Evolutionary conservation across 2,329 filamentous ascomycete species (phyloP).

Genomic region (Calonectria naviculata): DNA sequence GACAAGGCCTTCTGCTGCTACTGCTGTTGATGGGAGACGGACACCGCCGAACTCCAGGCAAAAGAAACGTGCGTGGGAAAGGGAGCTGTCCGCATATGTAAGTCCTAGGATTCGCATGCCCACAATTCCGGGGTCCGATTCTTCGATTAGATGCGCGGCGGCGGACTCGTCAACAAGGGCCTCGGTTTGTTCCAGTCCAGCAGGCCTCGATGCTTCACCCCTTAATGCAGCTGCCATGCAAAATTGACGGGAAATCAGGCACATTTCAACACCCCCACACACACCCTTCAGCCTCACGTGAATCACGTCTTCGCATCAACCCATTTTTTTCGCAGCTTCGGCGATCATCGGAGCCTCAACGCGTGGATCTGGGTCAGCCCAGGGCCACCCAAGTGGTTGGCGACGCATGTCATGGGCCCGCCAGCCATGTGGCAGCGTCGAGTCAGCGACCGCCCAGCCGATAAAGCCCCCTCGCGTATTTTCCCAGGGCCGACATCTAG

Average conservation of each 20-base stretch:
- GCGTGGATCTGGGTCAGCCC: neutral
- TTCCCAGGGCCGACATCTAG: neutral
- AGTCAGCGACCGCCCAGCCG: slow-evolving; percentile 1
- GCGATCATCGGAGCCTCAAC: neutral
- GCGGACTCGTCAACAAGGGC: neutral
- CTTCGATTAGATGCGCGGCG: neutral
- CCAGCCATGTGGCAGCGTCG: slow-evolving; percentile 9
- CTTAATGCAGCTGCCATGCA: neutral
- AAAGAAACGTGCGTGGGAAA: neutral
- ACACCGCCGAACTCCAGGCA: slow-evolving; percentile 5
- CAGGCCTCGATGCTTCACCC: neutral
- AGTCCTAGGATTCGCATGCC: neutral
- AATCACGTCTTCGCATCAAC: slow-evolving; percentile 13
- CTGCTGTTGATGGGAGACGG: slow-evolving; percentile 4
- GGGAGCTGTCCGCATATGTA: slow-evolving; percentile 10
- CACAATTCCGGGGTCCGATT: slow-evolving; percentile 5
- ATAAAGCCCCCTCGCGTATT: neutral
- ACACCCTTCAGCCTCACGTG: neutral
- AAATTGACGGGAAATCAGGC: neutral
- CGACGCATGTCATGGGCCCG: neutral
- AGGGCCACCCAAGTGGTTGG: neutral
- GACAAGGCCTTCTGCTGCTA: slow-evolving; percentile 20
- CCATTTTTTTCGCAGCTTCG: slow-evolving; percentile 7
- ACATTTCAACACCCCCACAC: slow-evolving; percentile 2
- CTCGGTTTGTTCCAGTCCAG: neutral